Conservation (phyloP, 2,329 filamentous ascomycete genomes). For the Cercospora beticola region DNA sequence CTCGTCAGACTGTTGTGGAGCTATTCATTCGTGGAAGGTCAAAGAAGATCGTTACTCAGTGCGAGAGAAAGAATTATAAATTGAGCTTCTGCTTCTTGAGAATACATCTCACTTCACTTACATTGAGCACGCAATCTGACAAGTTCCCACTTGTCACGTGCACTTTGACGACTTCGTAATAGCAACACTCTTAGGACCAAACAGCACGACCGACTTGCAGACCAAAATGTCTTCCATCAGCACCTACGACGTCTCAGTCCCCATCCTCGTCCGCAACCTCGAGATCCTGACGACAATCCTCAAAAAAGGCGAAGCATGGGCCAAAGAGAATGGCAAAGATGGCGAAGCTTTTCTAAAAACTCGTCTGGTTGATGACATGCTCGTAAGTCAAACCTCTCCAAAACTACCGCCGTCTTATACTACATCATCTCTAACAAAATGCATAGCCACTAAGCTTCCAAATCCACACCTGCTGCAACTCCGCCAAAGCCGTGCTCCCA, state of each 20-base stretch:
- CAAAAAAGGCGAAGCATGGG: slow-evolving; percentile 46
- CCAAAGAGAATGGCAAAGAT: slow-evolving; percentile 40
- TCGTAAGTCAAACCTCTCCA: slow-evolving; percentile 20
- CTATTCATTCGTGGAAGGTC: not conserved
- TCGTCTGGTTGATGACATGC: slow-evolving; percentile 54
- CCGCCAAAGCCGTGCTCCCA: slow-evolving; percentile 42
- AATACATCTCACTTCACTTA: not conserved
- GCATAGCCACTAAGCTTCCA: slow-evolving; percentile 48
- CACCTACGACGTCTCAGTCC: slow-evolving; percentile 36
- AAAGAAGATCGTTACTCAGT: not conserved
- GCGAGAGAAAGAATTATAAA: not conserved
- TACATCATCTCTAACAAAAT: not conserved
- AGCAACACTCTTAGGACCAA: not conserved
- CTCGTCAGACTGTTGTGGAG: not conserved
- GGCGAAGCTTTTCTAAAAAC: slow-evolving; percentile 42
- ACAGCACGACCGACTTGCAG: not conserved
- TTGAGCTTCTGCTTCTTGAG: not conserved
- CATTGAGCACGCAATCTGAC: not conserved
- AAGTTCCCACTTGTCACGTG: not conserved
- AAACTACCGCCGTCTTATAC: no score
- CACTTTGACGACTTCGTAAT: not conserved
- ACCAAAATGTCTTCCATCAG: slow-evolving; percentile 4
- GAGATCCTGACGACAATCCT: slow-evolving; percentile 47
- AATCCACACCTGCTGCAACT: slow-evolving; percentile 47
- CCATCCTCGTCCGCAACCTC: slow-evolving; percentile 46